Evolutionary conservation across 257 asterid species (phyloP).

Genomic region (Handroanthus guayacan): DNA sequence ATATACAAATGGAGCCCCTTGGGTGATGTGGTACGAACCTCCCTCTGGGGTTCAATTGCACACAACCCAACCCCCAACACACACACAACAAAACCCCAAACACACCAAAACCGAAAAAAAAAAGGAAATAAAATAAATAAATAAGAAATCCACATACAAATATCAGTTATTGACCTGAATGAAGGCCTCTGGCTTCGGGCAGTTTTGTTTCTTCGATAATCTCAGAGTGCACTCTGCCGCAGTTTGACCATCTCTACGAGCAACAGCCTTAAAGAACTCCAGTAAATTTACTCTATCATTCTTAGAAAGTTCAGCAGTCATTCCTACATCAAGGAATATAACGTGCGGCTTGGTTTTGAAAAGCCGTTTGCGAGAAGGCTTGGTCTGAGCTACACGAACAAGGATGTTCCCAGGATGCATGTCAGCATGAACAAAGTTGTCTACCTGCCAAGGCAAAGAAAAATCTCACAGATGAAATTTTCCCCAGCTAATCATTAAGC

Average conservation of each 20-base stretch:
- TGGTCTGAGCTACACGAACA: constrained; percentile 58
- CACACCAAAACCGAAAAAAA: no score
- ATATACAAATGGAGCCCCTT: constrained; percentile 1
- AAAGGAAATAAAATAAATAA: no score
- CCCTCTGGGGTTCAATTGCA: no score
- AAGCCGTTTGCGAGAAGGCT: constrained; percentile 56
- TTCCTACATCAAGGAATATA: constrained; percentile 77
- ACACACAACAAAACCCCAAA: no score
- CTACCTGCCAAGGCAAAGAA: constrained; percentile 56
- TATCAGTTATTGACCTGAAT: constrained; percentile 54
- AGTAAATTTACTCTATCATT: constrained; percentile 61
- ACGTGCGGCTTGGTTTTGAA: constrained; percentile 78
- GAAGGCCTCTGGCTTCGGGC: constrained; percentile 74
- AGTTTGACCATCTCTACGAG: constrained; percentile 70
- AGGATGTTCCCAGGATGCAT: constrained; percentile 93
- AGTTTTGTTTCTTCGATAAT: constrained; percentile 69
- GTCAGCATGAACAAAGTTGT: constrained; percentile 84
- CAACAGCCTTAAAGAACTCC: constrained; percentile 79
- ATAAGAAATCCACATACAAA: background rate
- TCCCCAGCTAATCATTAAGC: background rate
- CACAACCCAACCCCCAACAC: no score
- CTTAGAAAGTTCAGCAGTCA: constrained; percentile 82
- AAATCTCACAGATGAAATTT: constrained; percentile 15
- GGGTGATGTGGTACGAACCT: no score
- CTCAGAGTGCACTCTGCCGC: constrained; percentile 73